Base-by-base conservation (phyloP, 352 stramenopile genomes). In the Phytophthora litchii region DNA sequence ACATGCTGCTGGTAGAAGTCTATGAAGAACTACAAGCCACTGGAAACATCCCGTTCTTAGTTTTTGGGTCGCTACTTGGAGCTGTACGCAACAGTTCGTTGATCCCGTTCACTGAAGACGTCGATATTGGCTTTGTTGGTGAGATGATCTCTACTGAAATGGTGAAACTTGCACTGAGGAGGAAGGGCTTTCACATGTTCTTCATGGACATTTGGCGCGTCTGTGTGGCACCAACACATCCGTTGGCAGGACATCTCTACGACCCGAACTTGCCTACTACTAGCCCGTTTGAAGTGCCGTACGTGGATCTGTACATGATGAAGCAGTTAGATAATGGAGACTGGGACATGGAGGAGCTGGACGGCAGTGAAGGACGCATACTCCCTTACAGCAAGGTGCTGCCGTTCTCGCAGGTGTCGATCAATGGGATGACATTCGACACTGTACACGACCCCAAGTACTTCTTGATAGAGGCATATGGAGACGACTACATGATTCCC, bases 91-190 rank as follows among this genome's bases (percentile, higher is more conserved):
- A 82, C 16, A 43, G 46, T 5, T 72, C 67, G 21, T 56, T 72
- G 11, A 83, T 86, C 42, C 61, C 74, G 4, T 86, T 72, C 57
- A 83, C 76, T 1, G 73, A 83, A 31, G 76, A 86, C 52, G 66
- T 55, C 19, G 76, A 86, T 32, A 51, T 86, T 13, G 74, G 53
- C 1, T 81, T 74, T 60, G 60, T 29, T 8, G 48, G 67, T 8
- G 31, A 27, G 27, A 61, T 46, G 21, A 64, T 17, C 35, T 67
- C 13, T 10, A 46, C 31, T 12, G 34, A 54, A 20, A 31, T 54
- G 14, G 38, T 66, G 11, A 40, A 42, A 29, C 38, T 31, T 34
- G 32, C 41, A 7, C 45, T 67, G 67, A 54, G 52, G 40, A 34
- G 20, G 21, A 78, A 76, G 46, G 76, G 76, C 13, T 86, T 83